Base-by-base conservation (phyloP, 2,329 filamentous ascomycete species). In the Grosmannia serpens region DNA sequence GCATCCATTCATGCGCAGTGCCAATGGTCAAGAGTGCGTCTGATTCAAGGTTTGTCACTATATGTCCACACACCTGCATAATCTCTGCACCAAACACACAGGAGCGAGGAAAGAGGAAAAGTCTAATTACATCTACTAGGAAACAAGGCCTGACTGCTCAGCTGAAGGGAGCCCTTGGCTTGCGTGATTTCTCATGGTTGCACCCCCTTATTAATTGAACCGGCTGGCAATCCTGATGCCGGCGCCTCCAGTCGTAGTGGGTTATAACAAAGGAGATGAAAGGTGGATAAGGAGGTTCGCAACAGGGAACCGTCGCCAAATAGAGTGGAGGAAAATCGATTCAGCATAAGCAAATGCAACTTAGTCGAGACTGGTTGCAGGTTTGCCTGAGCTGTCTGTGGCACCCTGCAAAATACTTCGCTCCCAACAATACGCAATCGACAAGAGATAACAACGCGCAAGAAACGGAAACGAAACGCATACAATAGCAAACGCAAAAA, bases 51-150 rank as follows among this genome's bases (percentile, higher is more conserved):
- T 58, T 44, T 46, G 51, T 58, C 56, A 53, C 27, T 47, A 26
- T 35, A 22, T 17, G 13, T 26, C 29, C 57, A 49, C 41, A 49
- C 22, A 20, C 20, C 11, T 24, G 24, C 24, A 15, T 57, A 26
- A 26, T 26, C 17, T 44, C 17, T 44, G n/a, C 44, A 15, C 22
- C 17, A 29, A 15, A 52, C 9, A 35, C 46, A 51, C 41, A n/a
- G 41, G 20, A n/a, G 20, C 41, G 26, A 24, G 26, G 17, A 17
- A 38, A n/a, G 26, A 33, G 22, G 20, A 35, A 59, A 58, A 50
- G 62, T 66, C 64, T 68, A 65, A 68, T 65, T 67, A 67, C 64
- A 68, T 64, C 53, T 58, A 58, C 60, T 64, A 65, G 59, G 58
- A 53, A 50, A 47, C 50, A 49, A 47, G 35, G 29, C 26, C 10